Evolutionary conservation across 306 rosid species (phyloP), one percentile per base, ranked within the genome.

Genomic region (Prosopis cineraria): DNA sequence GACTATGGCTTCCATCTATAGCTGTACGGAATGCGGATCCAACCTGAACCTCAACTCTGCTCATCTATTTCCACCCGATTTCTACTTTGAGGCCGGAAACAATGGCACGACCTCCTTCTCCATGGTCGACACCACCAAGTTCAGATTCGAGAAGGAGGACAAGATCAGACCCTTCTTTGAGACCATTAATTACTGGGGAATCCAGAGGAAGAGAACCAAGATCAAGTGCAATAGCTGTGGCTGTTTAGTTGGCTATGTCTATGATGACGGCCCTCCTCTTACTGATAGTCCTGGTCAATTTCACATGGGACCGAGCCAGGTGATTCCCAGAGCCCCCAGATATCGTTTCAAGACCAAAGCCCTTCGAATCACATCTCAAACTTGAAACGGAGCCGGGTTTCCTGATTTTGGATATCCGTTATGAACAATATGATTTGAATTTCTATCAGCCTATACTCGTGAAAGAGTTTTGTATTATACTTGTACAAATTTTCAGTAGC

Each of bases 251-350:
- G 97, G 98, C 0, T 77, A 95, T 12, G 44, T 95, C 29, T 95
- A 95, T 79, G 98, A 90, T 16, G 98, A 95, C 30, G 98, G 98
- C 30, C 87, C 92, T 37, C 98, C 97, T 45, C 84, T 88, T n/a
- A 91, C 82, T 12, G 59, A 86, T 29, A 72, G 77, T 74, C 87
- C 97, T 2, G 96, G 98, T 44, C 98, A 95, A 78, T 88, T 80
- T 53, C 92, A 91, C 68, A 76, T 95, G 55, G 98, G 98, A 1
- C 98, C 98, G 12, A 95, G 98, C 78, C 98, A 95, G 84, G 98
- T 91, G 17, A 89, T 95, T 55, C 95, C 93, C 2, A 62, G 98
- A 63, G 97, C 93, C 43, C 89, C 97, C 11, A 73, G 96, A 13
- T 95, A 87, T 30, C 79, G 98, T 70, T 86, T 95, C 83, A 95